Evolutionary conservation across 1,284 basidiomycete genomes (phyloP), one percentile per base, ranked within the genome.

Genomic region (Stereum hirsutum): DNA sequence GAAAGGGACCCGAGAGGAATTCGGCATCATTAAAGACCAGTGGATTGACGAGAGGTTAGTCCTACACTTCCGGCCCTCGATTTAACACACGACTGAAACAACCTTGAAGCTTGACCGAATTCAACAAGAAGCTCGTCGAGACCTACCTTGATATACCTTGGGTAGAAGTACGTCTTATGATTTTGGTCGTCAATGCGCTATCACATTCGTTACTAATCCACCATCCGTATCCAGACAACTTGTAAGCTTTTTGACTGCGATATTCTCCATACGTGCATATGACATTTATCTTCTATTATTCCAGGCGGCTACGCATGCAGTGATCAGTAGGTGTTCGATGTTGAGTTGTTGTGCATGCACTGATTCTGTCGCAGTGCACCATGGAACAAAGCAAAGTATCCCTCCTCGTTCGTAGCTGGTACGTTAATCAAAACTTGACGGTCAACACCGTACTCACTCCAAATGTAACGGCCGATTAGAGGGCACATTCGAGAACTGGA

Each of bases 21-120:
- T 96, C 49, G 95, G 94, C 23, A 74, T 99, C 46, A 90, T 98
- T 54, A 80, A 76, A 41, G 95, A 99, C 66, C 96, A 72, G n/a
- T n/a, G n/a, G 58, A 85, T 89, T 39, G 81, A 93, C 58, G 62
- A 74, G 8, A 67, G 61, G 72, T 85, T 53, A 45, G 57, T 52
- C 23, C n/a, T n/a, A 6, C 20, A 39, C 44, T 35, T 49, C n/a
- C n/a, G n/a, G n/a, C n/a, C n/a, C n/a, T n/a, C n/a, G n/a, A n/a
- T n/a, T 25, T 33, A 25, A 26, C 27, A 24, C 37, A 43, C 43
- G 49, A 41, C 46, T 43, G 37, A 45, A 32, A 30, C 41, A 33
- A n/a, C n/a, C 39, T 31, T 30, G 35, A 56, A 88, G 84, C 47
- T 64, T 89, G 50, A 95, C 92, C 5, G 63, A 75, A 34, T 89